phyloP scores from a whole-genome alignment of 768 basidiomycete species.

The Daedalea quercina region DNA sequence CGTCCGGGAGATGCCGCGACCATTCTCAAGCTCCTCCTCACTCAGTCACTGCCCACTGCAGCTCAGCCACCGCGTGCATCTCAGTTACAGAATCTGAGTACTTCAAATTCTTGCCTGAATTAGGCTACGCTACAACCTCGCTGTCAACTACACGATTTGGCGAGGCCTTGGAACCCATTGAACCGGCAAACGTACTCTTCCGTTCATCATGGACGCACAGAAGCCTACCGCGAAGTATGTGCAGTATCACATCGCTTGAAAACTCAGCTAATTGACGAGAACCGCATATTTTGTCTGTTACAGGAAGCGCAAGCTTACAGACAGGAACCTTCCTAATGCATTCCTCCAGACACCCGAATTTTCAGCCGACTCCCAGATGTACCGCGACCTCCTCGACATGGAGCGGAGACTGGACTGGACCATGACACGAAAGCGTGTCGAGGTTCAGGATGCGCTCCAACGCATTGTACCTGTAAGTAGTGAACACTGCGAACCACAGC shows the following conservation, averaged over 20 bases:
- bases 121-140: too few species aligned
- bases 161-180: too few species aligned
- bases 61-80: neutral
- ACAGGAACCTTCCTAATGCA: constrained; percentile 72
- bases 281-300: constrained; percentile 6
- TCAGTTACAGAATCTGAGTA: neutral
- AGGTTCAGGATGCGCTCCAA: constrained; percentile 84
- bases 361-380: constrained; percentile 78
- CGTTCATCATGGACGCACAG: constrained; percentile 9
- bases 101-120: neutral
- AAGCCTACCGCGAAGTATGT: constrained; percentile 18
- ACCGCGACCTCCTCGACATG: constrained; percentile 79
- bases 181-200: neutral
- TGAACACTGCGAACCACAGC: neutral
- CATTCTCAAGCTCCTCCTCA: neutral
- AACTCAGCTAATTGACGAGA: constrained; percentile 2
- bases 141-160: too few species aligned
- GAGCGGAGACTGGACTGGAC: constrained; percentile 95
- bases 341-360: constrained; percentile 71
- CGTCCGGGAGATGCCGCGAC: neutral
- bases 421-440: constrained; percentile 81
- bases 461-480: constrained; percentile 59
- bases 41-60: neutral
- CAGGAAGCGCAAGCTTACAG: constrained; percentile 75
- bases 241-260: neutral